These are phyloP conservation scores for Colletotrichum tofieldiae DNA, from an alignment of 2,329 filamentous ascomycete genomes.

Conservation along the genomic window DNA sequence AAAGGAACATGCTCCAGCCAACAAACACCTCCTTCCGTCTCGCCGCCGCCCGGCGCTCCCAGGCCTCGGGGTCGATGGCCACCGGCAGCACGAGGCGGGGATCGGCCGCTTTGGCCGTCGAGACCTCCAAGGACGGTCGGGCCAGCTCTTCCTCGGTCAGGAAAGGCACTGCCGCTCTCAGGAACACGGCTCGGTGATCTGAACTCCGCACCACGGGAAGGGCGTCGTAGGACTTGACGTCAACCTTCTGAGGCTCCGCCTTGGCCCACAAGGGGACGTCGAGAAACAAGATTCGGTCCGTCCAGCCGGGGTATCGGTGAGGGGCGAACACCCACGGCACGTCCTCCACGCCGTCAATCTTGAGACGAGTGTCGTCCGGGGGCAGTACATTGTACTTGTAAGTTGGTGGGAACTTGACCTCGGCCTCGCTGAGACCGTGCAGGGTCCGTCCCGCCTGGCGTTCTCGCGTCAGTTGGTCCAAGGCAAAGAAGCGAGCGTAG, in stretches of 20 bases:
- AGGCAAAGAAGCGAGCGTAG: conserved; percentile 76
- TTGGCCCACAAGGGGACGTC: conserved; percentile 70
- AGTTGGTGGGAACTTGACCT: conserved; percentile 87
- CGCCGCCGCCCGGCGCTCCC: conserved; percentile 65
- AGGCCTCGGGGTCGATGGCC: conserved; percentile 69
- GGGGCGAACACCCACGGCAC: conserved; percentile 81
- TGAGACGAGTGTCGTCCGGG: conserved; percentile 46
- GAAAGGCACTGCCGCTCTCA: conserved; percentile 79
- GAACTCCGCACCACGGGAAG: conserved; percentile 86
- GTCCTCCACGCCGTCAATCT: conserved; percentile 46
- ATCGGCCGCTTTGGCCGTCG: conserved; percentile 49
- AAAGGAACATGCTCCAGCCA: conserved; percentile 70
- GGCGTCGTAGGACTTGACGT: conserved; percentile 79
- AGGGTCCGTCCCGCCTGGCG: conserved; percentile 78
- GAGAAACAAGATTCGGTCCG: conserved; percentile 89
- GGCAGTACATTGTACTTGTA: conserved; percentile 84
- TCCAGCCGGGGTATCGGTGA: conserved; percentile 94
- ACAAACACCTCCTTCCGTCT: conserved; percentile 63
- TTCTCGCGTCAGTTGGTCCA: conserved; percentile 87
- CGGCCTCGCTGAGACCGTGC: conserved; percentile 83
- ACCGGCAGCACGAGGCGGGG: conserved; percentile 64
- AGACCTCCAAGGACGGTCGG: conserved; percentile 48
- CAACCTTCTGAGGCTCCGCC: conserved; percentile 54
- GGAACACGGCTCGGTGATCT: conserved; percentile 88
- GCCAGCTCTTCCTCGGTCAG: conserved; percentile 58